Evolutionary conservation across 805 yeast genomes (phyloP), one percentile per base, ranked within the genome.

Genomic region (Pichia exigua): DNA sequence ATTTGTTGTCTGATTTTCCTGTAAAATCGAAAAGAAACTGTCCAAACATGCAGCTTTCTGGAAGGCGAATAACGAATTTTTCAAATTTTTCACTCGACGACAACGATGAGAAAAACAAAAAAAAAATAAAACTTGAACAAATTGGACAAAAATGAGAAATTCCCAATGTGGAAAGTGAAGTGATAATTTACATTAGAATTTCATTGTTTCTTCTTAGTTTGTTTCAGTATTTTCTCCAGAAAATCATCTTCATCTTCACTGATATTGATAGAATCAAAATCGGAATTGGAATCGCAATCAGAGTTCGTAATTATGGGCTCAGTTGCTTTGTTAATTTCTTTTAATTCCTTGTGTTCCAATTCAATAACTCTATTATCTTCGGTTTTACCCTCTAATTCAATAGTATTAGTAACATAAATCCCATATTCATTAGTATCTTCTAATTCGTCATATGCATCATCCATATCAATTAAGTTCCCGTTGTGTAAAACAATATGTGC

Each of bases 401-500:
- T 47, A 32, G 56, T 58, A 50, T 70, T 71, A 64, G 65, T 65
- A 3, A 70, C 58, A 52, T 63, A 68, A 45, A 64, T 47, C 1
- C 73, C 73, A 48, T 67, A 68, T 46, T 69, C 73, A 26, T 62
- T 58, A 0, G 85, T 81, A 2, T 66, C 62, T 39, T 67, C 69
- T 61, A 83, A 67, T 17, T 77, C 58, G 15, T 68, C 69, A 54
- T 76, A 76, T 0, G 83, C 85, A 22, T 67, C 65, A 2, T 68
- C 73, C 17, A 74, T 56, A n/a, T 64, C 59, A 3, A 63, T 46
- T 15, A 39, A 70, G 52, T 2, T 58, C 50, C 64, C 72, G 57
- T 82, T 84, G 4, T 74, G 73, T 61, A 73, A 70, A 9, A 78
- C 74, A 21, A 82, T 58, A 30, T 80, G 65, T 8, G 79, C 65